These are phyloP conservation scores for Sanguinoderma infundibulare DNA, from an alignment of 1,284 basidiomycete species.

Conservation along the genomic window DNA sequence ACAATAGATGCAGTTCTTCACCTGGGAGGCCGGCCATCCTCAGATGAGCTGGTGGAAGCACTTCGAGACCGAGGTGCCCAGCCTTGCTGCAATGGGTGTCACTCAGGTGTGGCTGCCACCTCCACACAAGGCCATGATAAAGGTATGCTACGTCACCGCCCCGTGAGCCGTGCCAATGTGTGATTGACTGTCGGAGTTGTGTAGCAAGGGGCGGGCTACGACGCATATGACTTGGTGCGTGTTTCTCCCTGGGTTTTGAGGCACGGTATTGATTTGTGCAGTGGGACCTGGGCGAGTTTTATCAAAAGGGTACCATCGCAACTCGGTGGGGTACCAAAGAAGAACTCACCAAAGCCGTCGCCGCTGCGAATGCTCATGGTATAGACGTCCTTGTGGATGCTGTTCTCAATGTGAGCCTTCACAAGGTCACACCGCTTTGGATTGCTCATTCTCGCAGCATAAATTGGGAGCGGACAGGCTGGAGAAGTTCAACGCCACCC, in stretches of 20 bases:
- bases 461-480: conserved; percentile 84
- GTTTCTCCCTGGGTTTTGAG: background rate
- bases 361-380: conserved; percentile 56
- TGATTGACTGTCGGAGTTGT: conserved; percentile 1
- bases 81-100: conserved; percentile 78
- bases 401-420: conserved; percentile 66
- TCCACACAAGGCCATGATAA: conserved; percentile 72
- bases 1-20: conserved; percentile 89
- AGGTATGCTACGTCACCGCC: conserved; percentile 42
- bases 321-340: conserved; percentile 95
- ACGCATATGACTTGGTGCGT: conserved; percentile 78
- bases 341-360: conserved; percentile 75
- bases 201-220: conserved; percentile 75
- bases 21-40: conserved; percentile 70
- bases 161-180: background rate
- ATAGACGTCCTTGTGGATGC: conserved; percentile 78
- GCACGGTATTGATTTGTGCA: conserved; percentile 33
- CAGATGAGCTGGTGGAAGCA: conserved; percentile 84
- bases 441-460: conserved; percentile 52
- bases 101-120: conserved; percentile 85
- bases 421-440: background rate
- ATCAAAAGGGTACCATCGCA: conserved; percentile 77
- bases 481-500: conserved; percentile 79
- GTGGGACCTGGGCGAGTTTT: conserved; percentile 94
- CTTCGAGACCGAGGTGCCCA: conserved; percentile 72